phyloP scores from a whole-genome alignment of 768 basidiomycete species.

The Botryobasidium botryosum region DNA sequence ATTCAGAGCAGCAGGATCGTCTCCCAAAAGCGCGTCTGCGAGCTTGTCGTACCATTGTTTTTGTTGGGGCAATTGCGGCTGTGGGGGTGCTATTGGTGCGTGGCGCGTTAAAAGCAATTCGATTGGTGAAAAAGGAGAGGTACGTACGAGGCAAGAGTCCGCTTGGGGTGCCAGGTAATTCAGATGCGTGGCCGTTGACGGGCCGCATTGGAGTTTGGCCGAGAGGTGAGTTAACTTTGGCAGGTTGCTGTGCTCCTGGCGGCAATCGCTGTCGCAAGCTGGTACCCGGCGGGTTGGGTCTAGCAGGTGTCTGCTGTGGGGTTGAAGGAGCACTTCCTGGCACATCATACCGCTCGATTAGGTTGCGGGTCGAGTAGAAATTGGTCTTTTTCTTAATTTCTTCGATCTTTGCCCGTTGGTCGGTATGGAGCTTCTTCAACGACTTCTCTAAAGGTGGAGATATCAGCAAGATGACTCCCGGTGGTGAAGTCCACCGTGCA shows the following conservation, averaged over 20 bases:
- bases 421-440: conserved; percentile 50
- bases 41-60: conserved; percentile 79
- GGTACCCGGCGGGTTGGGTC: not conserved
- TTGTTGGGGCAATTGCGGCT: conserved; percentile 33
- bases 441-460: conserved; percentile 47
- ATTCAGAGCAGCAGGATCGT: conserved; percentile 31
- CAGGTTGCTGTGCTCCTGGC: too few species aligned
- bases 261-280: too few species aligned
- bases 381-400: conserved; percentile 98
- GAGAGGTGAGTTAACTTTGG: too few species aligned
- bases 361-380: conserved; percentile 78
- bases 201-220: too few species aligned
- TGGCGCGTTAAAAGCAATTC: too few species aligned
- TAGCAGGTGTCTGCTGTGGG: not conserved
- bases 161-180: too few species aligned
- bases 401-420: conserved; percentile 73
- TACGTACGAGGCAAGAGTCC: too few species aligned
- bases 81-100: conserved; percentile 13
- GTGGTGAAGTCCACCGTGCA: not conserved
- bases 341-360: conserved; percentile 74
- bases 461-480: not conserved
- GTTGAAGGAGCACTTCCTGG: not conserved
- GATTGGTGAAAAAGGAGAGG: too few species aligned
- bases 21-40: conserved; percentile 73
- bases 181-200: too few species aligned